A percentile compares a stretch with the other conserved stretches of the same genome.
Evolutionary conservation across 2,329 filamentous ascomycete species (phyloP).

Genomic region (Leptographium wingfieldii): DNA sequence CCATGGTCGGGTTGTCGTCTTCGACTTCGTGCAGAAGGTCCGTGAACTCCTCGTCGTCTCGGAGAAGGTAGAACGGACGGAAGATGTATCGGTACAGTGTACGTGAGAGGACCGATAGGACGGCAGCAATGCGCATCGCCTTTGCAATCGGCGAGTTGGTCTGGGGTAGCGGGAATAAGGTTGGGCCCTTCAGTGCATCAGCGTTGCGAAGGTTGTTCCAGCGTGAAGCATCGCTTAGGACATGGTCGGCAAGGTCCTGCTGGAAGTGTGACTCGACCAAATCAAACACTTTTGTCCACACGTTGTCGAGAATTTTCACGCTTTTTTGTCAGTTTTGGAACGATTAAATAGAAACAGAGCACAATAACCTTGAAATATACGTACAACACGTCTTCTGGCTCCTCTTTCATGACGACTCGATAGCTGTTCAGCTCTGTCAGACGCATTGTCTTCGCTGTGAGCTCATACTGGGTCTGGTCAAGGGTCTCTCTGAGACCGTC

Average conservation of each 20-base stretch:
- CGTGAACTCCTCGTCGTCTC: conserved; percentile 19
- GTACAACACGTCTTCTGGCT: conserved; percentile 20
- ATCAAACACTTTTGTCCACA: conserved; percentile 21
- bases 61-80: conserved; percentile 22
- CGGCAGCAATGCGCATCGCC: conserved; percentile 23
- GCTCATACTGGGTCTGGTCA: conserved; percentile 13
- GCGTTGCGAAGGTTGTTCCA: conserved; percentile 21
- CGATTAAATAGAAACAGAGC: background rate
- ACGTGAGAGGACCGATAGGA: conserved; percentile 21
- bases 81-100: conserved; percentile 21
- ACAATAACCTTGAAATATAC: conserved; percentile 2
- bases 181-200: conserved; percentile 20
- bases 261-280: conserved; percentile 21
- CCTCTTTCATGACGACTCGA: conserved; percentile 16
- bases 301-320: conserved; percentile 21
- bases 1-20: conserved; percentile 17
- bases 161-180: conserved; percentile 20
- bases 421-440: conserved; percentile 19
- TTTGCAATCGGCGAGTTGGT: conserved; percentile 23
- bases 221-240: conserved; percentile 20
- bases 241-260: conserved; percentile 19
- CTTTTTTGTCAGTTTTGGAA: conserved; percentile 7
- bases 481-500: conserved; percentile 14
- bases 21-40: conserved; percentile 19
- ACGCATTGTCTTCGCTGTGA: conserved; percentile 13